Conservation (phyloP, 257 asterid genomes). For the Salvia rosmarinus region DNA sequence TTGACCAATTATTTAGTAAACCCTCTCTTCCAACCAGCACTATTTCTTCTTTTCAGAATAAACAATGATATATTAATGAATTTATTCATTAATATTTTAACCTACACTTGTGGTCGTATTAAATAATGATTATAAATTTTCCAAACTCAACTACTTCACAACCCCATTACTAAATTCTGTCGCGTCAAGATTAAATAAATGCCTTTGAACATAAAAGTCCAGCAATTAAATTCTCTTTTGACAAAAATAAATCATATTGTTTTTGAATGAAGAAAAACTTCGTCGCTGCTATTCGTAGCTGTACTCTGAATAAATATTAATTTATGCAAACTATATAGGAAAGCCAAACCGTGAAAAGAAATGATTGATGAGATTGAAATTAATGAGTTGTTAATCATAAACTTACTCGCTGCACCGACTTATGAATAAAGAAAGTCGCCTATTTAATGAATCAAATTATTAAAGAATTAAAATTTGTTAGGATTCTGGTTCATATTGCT, state of each 20-base stretch:
- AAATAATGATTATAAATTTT: background rate
- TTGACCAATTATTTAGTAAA: background rate
- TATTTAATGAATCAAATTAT: too few species aligned
- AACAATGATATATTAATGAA: background rate
- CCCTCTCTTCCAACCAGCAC: background rate
- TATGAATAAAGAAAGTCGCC: too few species aligned
- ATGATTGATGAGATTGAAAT: background rate
- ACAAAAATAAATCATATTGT: background rate
- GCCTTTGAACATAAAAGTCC: constrained; percentile 21
- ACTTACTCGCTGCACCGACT: background rate
- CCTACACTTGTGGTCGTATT: constrained; percentile 3
- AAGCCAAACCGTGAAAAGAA: background rate
- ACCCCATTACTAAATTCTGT: constrained; percentile 22
- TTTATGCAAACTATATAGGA: background rate
- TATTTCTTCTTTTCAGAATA: background rate
- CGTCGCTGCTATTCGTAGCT: background rate
- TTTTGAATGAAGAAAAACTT: background rate
- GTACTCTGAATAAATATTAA: background rate
- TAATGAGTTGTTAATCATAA: background rate
- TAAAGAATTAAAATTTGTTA: too few species aligned
- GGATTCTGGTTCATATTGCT: too few species aligned
- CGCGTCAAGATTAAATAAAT: constrained; percentile 21
- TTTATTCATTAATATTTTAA: background rate
- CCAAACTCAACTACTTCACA: constrained; percentile 5
- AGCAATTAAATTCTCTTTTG: constrained; percentile 26